Evolutionary conservation across 257 asterid genomes (phyloP), one percentile per base, ranked within the genome.

Genomic region (Plectranthus barbatus): DNA sequence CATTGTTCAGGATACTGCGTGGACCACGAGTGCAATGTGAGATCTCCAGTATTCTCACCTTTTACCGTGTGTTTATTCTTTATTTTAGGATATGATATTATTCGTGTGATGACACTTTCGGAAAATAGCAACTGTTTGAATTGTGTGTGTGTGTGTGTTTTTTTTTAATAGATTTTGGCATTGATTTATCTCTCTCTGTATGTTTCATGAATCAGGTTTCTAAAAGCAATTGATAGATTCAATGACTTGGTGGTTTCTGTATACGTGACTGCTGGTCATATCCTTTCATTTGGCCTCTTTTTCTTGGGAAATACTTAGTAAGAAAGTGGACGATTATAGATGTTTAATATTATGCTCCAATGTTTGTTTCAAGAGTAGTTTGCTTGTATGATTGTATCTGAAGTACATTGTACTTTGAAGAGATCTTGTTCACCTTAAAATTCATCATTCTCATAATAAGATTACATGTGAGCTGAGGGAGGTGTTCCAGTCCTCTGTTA

Each of bases 1-100:
- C 74, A 84, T 93, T 69, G 94, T 87, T 62, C 97, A 93, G 81
- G 97, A 93, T 74, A 81, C 72, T 63, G 97, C 97, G 15, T 93
- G 99, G 97, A 85, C 94, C 75, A 90, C 99, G 46, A 90, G 89
- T 81, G 96, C 97, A 33, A 93, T 93, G 96, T 93, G 67, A 87
- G 92, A 66, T 76, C 81, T 34, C 49, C 14, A 9, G 31, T 63
- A 59, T 40, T 11, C 13, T 79, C 54, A 10, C 40, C 49, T 5
- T 15, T 17, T 20, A 34, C 24, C 6, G 12, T 47, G 15, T 37
- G 15, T 41, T 12, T 36, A 3, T 17, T 56, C 54, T 37, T 37
- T 55, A 14, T 7, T 40, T 17, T 14, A 18, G n/a, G 42, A 34
- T 47, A 39, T 40, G 13, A 36, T 8, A 58, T 1, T 48, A n/a